Conservation (phyloP, 1,284 basidiomycete genomes). For the Puccinia sorghi region DNA sequence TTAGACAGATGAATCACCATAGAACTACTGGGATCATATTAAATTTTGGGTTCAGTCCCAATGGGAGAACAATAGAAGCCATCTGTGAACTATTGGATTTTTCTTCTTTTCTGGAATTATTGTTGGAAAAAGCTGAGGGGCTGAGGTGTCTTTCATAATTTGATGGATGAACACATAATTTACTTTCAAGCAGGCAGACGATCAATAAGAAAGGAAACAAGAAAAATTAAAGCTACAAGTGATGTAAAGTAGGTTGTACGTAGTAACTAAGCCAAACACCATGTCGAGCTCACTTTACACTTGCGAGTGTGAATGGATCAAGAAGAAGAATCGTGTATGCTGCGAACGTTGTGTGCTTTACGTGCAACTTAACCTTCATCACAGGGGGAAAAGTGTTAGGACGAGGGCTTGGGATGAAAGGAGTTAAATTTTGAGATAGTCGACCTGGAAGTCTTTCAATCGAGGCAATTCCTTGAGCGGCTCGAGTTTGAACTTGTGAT, state of each 20-base stretch:
- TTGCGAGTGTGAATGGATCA: background rate
- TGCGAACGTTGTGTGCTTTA: background rate
- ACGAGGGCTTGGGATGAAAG: background rate
- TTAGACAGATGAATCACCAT: too few species aligned
- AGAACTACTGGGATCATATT: too few species aligned
- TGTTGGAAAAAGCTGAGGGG: too few species aligned
- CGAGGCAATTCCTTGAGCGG: slow-evolving; percentile 37
- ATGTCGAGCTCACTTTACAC: background rate
- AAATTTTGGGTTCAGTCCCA: too few species aligned
- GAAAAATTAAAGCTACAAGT: background rate
- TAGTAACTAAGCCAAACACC: too few species aligned
- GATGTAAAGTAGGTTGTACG: background rate
- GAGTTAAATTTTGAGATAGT: slow-evolving; percentile 7
- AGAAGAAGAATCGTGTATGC: background rate
- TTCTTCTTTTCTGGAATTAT: too few species aligned
- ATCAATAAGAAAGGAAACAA: background rate
- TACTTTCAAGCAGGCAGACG: too few species aligned
- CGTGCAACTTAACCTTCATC: background rate
- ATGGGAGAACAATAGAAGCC: too few species aligned
- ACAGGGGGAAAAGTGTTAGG: background rate
- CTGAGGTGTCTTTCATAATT: too few species aligned
- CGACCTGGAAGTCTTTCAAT: slow-evolving; percentile 26
- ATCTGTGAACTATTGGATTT: too few species aligned
- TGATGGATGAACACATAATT: too few species aligned
- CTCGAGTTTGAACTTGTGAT: slow-evolving; percentile 11